Conservation (phyloP, 225 moss, liverwort and hornwort genomes). For the Bryoerythrophyllum caledonicum region DNA sequence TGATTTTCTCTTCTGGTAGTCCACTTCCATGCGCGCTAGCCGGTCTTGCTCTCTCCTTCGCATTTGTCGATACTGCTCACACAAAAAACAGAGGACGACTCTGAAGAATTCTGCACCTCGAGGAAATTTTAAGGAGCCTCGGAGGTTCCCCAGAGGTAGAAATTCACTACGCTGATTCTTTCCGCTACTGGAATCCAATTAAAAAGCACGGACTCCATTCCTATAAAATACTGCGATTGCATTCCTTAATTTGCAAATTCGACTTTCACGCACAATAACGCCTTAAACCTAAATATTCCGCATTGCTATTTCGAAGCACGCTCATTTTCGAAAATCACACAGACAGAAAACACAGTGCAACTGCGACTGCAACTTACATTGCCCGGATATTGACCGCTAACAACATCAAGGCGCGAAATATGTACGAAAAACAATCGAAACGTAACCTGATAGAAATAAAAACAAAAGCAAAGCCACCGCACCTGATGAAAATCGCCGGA, state of each 20-base stretch:
- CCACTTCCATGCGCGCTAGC: constrained; percentile 85
- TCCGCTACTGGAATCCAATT: not conserved
- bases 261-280: no score
- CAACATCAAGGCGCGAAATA: no score
- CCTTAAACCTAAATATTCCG: no score
- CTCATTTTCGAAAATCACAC: not conserved
- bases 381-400: not conserved
- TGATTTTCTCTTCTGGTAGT: constrained; percentile 81
- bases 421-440: not conserved
- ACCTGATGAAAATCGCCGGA: constrained; percentile 99
- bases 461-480: constrained; percentile 1
- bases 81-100: not conserved
- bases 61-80: constrained; percentile 95
- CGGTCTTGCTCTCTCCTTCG: constrained; percentile 97
- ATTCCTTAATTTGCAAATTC: no score
- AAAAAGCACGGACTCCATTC: not conserved
- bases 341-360: not conserved
- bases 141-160: no score
- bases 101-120: no score
- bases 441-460: not conserved
- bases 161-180: not conserved
- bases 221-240: not conserved
- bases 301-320: no score
- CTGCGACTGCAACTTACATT: not conserved
- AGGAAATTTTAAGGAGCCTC: no score